Conservation (phyloP, 2,329 filamentous ascomycete species). For the Colletotrichum paranaense region DNA sequence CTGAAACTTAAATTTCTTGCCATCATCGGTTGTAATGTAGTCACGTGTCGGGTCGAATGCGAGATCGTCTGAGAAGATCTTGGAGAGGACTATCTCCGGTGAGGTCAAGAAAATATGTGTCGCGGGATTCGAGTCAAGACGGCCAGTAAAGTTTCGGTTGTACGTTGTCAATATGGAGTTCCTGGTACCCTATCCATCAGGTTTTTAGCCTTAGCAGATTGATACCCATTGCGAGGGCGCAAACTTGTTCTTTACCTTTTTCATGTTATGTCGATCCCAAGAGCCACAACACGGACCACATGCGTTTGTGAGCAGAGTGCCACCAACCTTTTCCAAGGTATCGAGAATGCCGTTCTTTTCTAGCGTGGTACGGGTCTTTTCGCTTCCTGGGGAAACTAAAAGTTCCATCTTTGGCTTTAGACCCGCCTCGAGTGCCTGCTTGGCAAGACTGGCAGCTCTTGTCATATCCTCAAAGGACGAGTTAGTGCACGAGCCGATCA, state of each 20-base stretch:
- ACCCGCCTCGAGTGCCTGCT: conserved; percentile 78
- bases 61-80: conserved; percentile 77
- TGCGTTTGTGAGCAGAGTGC: conserved; percentile 79
- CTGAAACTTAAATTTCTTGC: conserved; percentile 79
- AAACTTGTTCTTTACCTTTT: conserved; percentile 51
- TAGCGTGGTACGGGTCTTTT: conserved; percentile 80
- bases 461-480: conserved; percentile 89
- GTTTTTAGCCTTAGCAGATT: neutral
- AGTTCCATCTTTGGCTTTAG: conserved; percentile 80
- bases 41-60: conserved; percentile 81
- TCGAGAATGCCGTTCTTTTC: conserved; percentile 76
- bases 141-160: conserved; percentile 86
- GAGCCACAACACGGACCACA: conserved; percentile 77
- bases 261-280: conserved; percentile 78
- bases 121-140: conserved; percentile 82
- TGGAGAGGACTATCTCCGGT: conserved; percentile 78
- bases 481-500: conserved; percentile 99
- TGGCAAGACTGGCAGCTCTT: conserved; percentile 78
- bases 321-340: conserved; percentile 81
- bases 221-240: neutral
- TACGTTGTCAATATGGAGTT: conserved; percentile 85
- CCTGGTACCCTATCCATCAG: conserved; percentile 60
- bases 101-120: conserved; percentile 83
- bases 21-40: conserved; percentile 71
- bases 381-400: conserved; percentile 80